Conservation (phyloP, 202 grass and related monocot genomes). For the Musa balbisiana region DNA sequence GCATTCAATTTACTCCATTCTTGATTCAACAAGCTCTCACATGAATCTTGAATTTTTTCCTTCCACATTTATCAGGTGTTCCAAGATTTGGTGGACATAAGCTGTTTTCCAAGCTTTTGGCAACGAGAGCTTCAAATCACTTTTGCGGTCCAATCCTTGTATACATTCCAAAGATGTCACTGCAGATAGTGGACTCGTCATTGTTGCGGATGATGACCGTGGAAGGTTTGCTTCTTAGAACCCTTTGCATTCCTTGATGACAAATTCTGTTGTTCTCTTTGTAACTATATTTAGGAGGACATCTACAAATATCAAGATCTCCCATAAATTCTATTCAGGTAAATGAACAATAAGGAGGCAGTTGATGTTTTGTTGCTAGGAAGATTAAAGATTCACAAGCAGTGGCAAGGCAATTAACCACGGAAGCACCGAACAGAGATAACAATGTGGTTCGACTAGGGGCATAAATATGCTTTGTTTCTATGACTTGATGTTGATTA, state of each 20-base stretch:
- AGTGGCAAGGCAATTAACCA: constrained; percentile 10
- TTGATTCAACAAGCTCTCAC: background rate
- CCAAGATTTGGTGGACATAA: constrained; percentile 13
- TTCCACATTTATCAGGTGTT: background rate
- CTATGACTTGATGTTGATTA: background rate
- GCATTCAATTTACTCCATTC: background rate
- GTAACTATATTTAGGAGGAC: background rate
- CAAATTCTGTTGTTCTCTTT: background rate
- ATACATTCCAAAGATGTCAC: background rate
- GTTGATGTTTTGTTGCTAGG: background rate
- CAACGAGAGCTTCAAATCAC: constrained; percentile 2
- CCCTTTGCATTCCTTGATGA: background rate
- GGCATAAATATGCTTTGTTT: background rate
- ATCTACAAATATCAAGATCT: background rate
- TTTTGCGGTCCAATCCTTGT: constrained; percentile 4
- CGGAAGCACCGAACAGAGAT: constrained; percentile 10
- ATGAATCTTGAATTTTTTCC: background rate
- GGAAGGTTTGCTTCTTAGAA: constrained; percentile 13
- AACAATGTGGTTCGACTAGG: background rate
- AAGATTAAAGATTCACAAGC: constrained; percentile 14
- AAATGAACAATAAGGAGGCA: constrained; percentile 5
- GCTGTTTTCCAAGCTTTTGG: constrained; percentile 18
- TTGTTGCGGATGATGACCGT: constrained; percentile 13
- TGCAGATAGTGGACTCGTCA: background rate
- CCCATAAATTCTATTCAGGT: background rate